Evolutionary conservation across 2,329 filamentous ascomycete genomes (phyloP), one percentile per base, ranked within the genome.

Genomic region (Fusarium sp.): DNA sequence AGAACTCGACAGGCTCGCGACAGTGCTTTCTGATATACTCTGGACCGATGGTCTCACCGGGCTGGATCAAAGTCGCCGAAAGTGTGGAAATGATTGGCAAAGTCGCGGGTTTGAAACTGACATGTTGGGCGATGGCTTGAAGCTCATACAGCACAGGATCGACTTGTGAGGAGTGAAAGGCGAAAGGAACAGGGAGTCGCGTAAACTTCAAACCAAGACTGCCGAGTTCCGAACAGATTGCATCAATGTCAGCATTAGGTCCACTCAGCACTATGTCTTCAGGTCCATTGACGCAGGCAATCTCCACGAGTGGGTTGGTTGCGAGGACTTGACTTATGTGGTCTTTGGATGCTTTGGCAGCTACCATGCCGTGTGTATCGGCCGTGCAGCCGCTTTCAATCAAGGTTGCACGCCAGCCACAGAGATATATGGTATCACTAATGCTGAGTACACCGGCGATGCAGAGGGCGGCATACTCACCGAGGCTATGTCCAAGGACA

Each of bases 361-460:
- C 20, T n/a, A 57, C 27, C 54, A 54, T 57, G 1, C 48, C 48
- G 10, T 39, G 41, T 0, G 55, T 75, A 2, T 76, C 70, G 2
- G 41, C 32, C 6, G 40, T 39, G 3, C 55, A 58, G 14, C 33
- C 23, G 13, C 39, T 32, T 0, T 44, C 25, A 1, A 58, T 33
- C 0, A 58, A 10, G 1, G 1, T 52, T 5, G 55, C 55, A 4
- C 55, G 35, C 22, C 78, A 71, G 8, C 89, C 89, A 35, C 90
- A 87, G 1, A 92, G 80, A 39, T 85, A 86, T 17, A 92, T 80
- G 70, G 85, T 83, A 72, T 90, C 88, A 47, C 80, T 81, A n/a
- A 82, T 83, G 6, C 86, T 87, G 17, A 90, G 80, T 22, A 90
- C 86, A 33, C 87, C 88, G 41, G 88, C 85, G n/a, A 85, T 82